Base-by-base conservation (phyloP, 2,329 filamentous ascomycete species). In the Fusarium chlamydosporum region DNA sequence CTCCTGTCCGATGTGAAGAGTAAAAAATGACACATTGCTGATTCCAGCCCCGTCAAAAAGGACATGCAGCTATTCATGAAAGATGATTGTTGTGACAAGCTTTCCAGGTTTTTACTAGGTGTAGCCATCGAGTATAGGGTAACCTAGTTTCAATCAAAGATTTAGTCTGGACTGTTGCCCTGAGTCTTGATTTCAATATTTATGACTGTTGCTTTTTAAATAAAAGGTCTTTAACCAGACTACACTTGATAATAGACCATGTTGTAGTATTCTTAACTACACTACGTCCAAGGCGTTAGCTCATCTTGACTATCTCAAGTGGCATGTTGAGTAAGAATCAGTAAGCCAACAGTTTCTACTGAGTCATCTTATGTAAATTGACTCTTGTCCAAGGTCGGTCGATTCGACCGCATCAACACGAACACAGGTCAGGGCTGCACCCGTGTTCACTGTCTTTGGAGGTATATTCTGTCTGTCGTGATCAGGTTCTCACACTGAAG, bases 301-400 rank as follows among this genome's bases (percentile, higher is more conserved):
- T 63, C 23, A 62, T 67, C 16, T 63, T 66, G 35, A 61, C 43
- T 20, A 51, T 38, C 20, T 31, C 38, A 45, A 40, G 20, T 10
- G 20, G 47, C 38, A 46, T 18, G 10, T 46, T 64, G 43, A 60
- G 53, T 68, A 59, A 67, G 65, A 20, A 37, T 61, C 65, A 35
- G 59, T 65, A 60, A 67, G 65, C 65, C 59, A 51, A 40, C n/a
- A 29, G 18, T n/a, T 11, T 31, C n/a, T 40, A 20, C 40, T 59
- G 27, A n/a, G 41, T 50, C 29, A 34, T 43, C 29, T 33, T 33
- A 15, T 18, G 12, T 4, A 23, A 38, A 43, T 53, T 26, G 27
- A 23, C 8, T 26, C 13, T 23, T 4, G 29, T 8, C 18, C 13
- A 15, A n/a, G 3, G n/a, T 31, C 37, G 23, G 26, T 7, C 37